Conservation (phyloP, 2,329 filamentous ascomycete genomes). For the Colletotrichum sp. region DNA sequence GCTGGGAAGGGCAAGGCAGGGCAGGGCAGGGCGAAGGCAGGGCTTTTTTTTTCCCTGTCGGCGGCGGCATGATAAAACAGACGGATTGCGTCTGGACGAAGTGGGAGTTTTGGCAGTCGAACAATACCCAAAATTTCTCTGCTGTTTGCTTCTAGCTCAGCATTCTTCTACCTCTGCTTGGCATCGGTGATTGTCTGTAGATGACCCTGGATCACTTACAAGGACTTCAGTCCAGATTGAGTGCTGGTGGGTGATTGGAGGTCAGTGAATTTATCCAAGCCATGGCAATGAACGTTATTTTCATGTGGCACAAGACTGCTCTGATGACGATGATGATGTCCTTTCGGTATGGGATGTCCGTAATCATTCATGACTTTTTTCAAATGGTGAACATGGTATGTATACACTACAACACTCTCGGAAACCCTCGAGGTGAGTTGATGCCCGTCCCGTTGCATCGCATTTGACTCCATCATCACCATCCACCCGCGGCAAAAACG, state of each 20-base stretch:
- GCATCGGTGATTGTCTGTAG: neutral
- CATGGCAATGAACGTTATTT: neutral
- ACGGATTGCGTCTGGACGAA: neutral
- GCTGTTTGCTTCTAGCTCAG: neutral
- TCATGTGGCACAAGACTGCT: neutral
- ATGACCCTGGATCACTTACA: neutral
- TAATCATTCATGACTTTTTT: constrained; percentile 23
- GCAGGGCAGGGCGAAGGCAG: neutral
- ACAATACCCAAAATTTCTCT: neutral
- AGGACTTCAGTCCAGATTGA: neutral
- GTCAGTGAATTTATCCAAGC: neutral
- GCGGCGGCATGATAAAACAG: neutral
- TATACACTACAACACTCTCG: constrained; percentile 19
- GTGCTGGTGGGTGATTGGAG: neutral
- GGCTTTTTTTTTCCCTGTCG: neutral
- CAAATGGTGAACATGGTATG: constrained; percentile 13
- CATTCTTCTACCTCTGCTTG: neutral
- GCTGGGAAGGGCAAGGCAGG: neutral
- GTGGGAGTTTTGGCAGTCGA: neutral
- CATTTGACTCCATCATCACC: constrained; percentile 4
- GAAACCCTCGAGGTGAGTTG: constrained; percentile 17
- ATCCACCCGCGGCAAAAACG: neutral
- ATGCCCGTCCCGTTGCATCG: constrained; percentile 11
- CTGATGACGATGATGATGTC: neutral
- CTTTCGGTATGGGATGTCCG: neutral